Evolutionary conservation across 495 filamentous ascomycete genomes (phyloP).

Genomic region (Friedmanniomyces endolithicus): DNA sequence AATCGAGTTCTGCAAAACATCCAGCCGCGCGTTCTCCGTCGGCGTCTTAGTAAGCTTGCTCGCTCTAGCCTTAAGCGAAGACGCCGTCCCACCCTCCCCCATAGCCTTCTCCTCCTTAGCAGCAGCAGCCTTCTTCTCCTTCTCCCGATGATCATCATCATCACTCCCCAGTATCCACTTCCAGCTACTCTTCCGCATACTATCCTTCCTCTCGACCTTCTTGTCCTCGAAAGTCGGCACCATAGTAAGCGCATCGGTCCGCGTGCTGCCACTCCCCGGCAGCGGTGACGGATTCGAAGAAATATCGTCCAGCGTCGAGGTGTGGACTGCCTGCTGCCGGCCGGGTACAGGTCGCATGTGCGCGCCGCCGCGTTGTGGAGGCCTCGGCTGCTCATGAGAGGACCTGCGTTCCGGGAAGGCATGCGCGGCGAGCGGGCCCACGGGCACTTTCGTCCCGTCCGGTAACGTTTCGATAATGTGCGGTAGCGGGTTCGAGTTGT

Average conservation of each 20-base stretch:
- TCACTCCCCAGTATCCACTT: constrained; percentile 61
- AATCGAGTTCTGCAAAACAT: constrained; percentile 70
- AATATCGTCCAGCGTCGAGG: constrained; percentile 44
- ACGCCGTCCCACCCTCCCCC: constrained; percentile 25
- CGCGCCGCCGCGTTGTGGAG: constrained; percentile 15
- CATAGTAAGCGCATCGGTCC: constrained; percentile 70
- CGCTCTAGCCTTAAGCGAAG: constrained; percentile 23
- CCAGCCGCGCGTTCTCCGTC: constrained; percentile 65
- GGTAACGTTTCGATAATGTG: constrained; percentile 33
- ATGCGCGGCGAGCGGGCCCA: constrained; percentile 7
- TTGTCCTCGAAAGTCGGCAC: constrained; percentile 67
- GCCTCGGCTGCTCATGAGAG: constrained; percentile 22
- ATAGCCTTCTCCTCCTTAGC: constrained; percentile 40
- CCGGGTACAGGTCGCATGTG: constrained; percentile 20
- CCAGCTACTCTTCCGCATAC: constrained; percentile 67
- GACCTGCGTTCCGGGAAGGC: constrained; percentile 29
- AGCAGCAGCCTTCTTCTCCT: constrained; percentile 44
- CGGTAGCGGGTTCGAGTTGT: constrained; percentile 24
- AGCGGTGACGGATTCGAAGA: constrained; percentile 50
- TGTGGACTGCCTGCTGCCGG: constrained; percentile 4
- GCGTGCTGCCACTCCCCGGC: constrained; percentile 51
- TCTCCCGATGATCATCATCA: constrained; percentile 63
- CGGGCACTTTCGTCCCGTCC: constrained; percentile 18
- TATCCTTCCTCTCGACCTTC: constrained; percentile 48
- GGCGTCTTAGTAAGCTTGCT: constrained; percentile 44